These are phyloP conservation scores for Tylopilus felleus DNA, from an alignment of 768 basidiomycete genomes.

Conservation along the genomic window DNA sequence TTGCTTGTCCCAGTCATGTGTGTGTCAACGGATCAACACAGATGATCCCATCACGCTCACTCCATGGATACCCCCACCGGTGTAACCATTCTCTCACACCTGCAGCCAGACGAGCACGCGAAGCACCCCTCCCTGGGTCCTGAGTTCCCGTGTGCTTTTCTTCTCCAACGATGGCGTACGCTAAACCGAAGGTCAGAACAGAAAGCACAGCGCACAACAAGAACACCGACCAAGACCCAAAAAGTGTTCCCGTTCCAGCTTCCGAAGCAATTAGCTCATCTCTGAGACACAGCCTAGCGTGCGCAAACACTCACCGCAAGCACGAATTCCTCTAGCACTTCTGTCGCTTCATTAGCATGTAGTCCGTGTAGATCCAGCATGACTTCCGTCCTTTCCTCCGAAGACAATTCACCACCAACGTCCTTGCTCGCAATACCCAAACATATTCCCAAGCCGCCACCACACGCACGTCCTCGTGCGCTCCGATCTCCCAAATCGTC, in stretches of 20 bases:
- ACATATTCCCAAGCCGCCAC: conserved; percentile 79
- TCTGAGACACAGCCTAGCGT: neutral
- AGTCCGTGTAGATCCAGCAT: conserved; percentile 90
- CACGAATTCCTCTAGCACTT: conserved; percentile 86
- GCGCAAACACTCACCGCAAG: conserved; percentile 60
- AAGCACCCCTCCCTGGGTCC: conserved; percentile 75
- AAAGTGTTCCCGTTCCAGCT: conserved; percentile 88
- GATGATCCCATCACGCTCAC: conserved; percentile 84
- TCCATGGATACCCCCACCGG: conserved; percentile 96
- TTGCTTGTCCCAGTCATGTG: conserved; percentile 24
- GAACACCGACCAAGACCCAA: conserved; percentile 70
- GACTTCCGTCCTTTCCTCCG: conserved; percentile 88
- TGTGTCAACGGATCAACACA: conserved; percentile 88
- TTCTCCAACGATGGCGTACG: conserved; percentile 90
- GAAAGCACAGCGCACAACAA: neutral
- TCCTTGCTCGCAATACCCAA: conserved; percentile 77
- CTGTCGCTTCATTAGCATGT: conserved; percentile 90
- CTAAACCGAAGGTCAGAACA: conserved; percentile 36
- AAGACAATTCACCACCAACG: conserved; percentile 52
- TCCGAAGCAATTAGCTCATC: conserved; percentile 15
- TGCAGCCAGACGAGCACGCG: conserved; percentile 76
- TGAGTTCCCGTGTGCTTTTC: conserved; percentile 96
- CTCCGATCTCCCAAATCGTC: conserved; percentile 82
- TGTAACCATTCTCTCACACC: conserved; percentile 90
- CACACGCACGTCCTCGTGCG: conserved; percentile 69